Base-by-base conservation (phyloP, 352 stramenopile species). In the Phytophthora hibernalis region DNA sequence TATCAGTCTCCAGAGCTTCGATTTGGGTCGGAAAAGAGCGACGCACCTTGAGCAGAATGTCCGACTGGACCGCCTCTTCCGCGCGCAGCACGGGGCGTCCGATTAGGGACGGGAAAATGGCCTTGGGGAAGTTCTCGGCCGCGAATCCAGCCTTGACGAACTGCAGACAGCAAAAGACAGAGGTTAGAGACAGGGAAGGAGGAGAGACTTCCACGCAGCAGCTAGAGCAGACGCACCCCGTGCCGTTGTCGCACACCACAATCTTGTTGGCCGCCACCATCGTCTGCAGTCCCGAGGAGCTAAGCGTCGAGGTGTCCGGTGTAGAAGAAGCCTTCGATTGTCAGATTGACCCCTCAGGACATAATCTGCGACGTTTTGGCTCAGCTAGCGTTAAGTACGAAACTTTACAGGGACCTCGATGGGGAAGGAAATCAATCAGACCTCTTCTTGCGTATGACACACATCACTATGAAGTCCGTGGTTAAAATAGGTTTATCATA, bases 81-180 rank as follows among this genome's bases (percentile, higher is more conserved):
- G 95, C 95, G 28, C 95, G 91, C 49, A 99, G 74, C 60, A 97
- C 96, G n/a, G 96, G 96, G 11, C 95, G 86, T 1, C 96, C 96
- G 4, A 99, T 86, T 35, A 99, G 91, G 30, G 92, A 98, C 49
- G 96, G 96, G 76, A 98, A 98, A 63, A 98, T 97, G 61, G 83
- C 90, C 61, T 89, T 88, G 28, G 96, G 96, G 61, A 98, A 98
- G 72, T 98, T 98, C 67, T 98, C 93, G 24, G 89, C 93, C 16
- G 95, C 95, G 69, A 98, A 98, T 3, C 96, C 95, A 31, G 85
- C 84, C 79, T 98, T 97, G n/a, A 97, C 87, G 69, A 93, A 95
- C 85, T 94, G 63, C 7, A 7, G n/a, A 22, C 21, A 54, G 21
- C 22, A 21, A 28, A 18, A 47, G 11, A 7, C 26, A n/a, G 24